Evolutionary conservation across 1,139 yeast genomes (phyloP), one percentile per base, ranked within the genome.

Genomic region (Tardiomyces digboiensis): DNA sequence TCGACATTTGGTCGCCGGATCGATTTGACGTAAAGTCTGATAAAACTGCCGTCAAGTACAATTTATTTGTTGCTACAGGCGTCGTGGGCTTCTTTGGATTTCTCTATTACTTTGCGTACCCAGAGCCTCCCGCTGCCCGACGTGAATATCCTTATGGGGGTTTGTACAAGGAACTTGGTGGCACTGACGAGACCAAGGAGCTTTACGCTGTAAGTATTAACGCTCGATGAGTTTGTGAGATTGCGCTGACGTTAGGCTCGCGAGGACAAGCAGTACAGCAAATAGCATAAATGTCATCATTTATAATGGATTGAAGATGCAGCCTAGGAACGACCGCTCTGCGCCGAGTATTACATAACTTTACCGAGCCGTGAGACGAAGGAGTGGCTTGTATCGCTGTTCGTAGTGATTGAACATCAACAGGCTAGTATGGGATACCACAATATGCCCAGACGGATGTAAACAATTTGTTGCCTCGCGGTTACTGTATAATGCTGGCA

Each of bases 1-100:
- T 80, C 59, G 91, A 86, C 61, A 75, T 84, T 71, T 86, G 95
- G 95, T 79, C 95, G 12, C 94, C 95, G 18, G 94, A 85, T 59
- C 75, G 80, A 58, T 80, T 71, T 61, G 78, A 79, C 56, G 62
- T 70, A 41, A 83, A 79, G 39, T 67, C 76, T 37, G 82, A 83
- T 62, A 62, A 66, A 47, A 71, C 77, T 38, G 95, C 95, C 2
- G 63, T 80, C 45, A 72, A 68, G 52, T 67, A 69, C 57, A 66
- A 71, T 47, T 52, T 61, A 36, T 65, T 72, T 33, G 82, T 82
- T 64, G 76, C 82, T 56, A 74, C 74, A 10, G 66, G 70, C 40
- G 60, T 84, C 44, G 71, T 74, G 42, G 74, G 74, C 1, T 74
- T 82, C 59, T 78, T 78, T 38, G 73, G 73, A 29, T 52, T 70